Evolutionary conservation across 306 rosid genomes (phyloP).

Genomic region (Argentina anserina): DNA sequence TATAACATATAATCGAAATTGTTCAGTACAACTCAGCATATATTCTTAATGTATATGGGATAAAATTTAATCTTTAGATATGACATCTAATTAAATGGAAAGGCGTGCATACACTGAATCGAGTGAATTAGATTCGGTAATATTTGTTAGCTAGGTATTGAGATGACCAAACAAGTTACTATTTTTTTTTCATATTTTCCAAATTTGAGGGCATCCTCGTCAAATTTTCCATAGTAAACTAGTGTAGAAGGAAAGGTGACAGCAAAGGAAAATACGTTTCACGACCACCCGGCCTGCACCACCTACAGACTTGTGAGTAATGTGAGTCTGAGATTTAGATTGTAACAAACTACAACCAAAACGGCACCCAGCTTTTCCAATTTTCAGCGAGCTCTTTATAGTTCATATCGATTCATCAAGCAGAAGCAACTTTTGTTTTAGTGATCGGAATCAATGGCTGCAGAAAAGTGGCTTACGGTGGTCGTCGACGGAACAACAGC

Average conservation of each 20-base stretch:
- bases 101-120: not conserved
- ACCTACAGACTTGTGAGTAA: not conserved
- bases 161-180: not conserved
- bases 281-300: not conserved
- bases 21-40: not conserved
- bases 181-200: not conserved
- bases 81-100: not conserved
- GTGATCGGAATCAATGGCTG: not conserved
- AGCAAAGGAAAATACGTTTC: not conserved
- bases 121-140: not conserved
- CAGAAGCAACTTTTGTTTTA: not conserved
- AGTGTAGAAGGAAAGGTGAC: not conserved
- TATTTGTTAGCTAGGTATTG: not conserved
- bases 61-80: not conserved
- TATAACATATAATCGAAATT: too few species aligned
- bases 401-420: not conserved
- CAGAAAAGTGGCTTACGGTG: not conserved
- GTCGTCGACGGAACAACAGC: slow-evolving; percentile 12
- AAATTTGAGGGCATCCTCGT: not conserved
- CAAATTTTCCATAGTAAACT: not conserved
- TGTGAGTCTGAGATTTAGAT: not conserved
- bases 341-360: not conserved
- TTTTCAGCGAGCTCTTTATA: not conserved
- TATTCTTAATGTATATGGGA: not conserved
- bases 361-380: not conserved